Evolutionary conservation across 1,284 basidiomycete genomes (phyloP).

Genomic region (Ustilago trichophora): DNA sequence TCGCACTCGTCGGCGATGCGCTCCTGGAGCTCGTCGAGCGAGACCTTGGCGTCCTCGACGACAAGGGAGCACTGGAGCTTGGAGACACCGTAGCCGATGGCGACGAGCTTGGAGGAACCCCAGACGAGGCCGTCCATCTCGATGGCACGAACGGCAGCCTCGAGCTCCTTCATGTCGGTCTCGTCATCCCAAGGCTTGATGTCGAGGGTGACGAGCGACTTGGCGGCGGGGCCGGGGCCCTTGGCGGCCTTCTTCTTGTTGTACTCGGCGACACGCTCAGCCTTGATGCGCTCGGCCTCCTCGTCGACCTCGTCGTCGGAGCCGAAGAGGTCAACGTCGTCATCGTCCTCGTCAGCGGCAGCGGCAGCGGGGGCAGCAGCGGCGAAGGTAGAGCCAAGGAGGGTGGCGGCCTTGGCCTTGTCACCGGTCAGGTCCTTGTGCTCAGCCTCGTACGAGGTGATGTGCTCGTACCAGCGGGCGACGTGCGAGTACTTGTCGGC

Average conservation of each 20-base stretch:
- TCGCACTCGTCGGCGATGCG: conserved; percentile 73
- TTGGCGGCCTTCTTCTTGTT: conserved; percentile 92
- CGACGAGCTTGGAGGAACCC: conserved; percentile 84
- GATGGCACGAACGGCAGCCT: conserved; percentile 83
- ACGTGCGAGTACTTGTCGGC: conserved; percentile 76
- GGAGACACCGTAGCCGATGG: conserved; percentile 91
- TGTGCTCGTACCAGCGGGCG: conserved; percentile 84
- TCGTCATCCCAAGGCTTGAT: conserved; percentile 99
- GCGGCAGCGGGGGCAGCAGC: conserved; percentile 69
- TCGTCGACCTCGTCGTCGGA: conserved; percentile 90
- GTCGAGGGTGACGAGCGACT: conserved; percentile 94
- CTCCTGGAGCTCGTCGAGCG: conserved; percentile 87
- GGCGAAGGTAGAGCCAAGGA: conserved; percentile 41
- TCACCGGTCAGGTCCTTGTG: conserved; percentile 61
- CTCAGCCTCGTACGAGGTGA: conserved; percentile 63
- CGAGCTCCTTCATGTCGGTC: conserved; percentile 92
- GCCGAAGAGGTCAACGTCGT: conserved; percentile 91
- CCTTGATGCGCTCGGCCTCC: conserved; percentile 93
- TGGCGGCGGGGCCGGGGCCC: conserved; percentile 71
- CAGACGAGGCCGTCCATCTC: conserved; percentile 92
- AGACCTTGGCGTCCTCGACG: conserved; percentile 95
- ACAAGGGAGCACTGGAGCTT: conserved; percentile 95
- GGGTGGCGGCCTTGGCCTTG: conserved; percentile 61
- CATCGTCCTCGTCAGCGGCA: conserved; percentile 85
- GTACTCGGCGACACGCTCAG: conserved; percentile 93